Evolutionary conservation across 495 filamentous ascomycete genomes (phyloP), one percentile per base, ranked within the genome.

Genomic region (Chaetomium tenue): DNA sequence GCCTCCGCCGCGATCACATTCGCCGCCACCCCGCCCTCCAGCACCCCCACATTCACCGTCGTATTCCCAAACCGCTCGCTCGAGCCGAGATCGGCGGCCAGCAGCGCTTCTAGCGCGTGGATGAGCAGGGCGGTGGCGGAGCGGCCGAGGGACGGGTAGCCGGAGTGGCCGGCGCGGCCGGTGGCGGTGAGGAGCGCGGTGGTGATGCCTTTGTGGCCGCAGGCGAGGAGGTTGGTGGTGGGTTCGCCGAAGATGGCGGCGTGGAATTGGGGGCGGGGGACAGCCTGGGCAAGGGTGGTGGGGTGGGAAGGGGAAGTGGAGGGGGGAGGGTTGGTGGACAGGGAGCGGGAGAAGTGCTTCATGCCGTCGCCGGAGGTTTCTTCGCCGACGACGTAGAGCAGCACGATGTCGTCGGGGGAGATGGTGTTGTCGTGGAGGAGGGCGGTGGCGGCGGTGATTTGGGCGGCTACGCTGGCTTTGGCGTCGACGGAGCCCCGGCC

Each of bases 371-470:
- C 93, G 26, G 81, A 79, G 22, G 78, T 82, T 72, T 97, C 93
- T 71, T 98, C 93, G 60, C 90, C 91, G 3, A 96, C 91, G 11
- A 98, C 93, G 77, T 88, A 97, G 28, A 97, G 84, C 9, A 98
- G 83, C 50, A 86, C 88, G 3, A 95, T 73, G 46, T 86, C 79
- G 2, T 74, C 76, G 5, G 71, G 70, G 4, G 62, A 39, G 23
- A 87, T 53, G 20, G 50, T 11, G 18, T 20, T n/a, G 1, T 77
- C 67, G 0, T 75, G 54, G 0, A 72, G 64, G 18, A 93, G 75
- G 23, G 91, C 82, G 56, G 88, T 81, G 62, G 86, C 76, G 6
- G 91, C 91, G 54, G 79, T 83, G 64, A 92, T 82, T 69, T 92
- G 89, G 5, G 91, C 82, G 5, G 94, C 93, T 12, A 98, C 87